Percentiles rank a stretch among this genome's conserved stretches.
These are phyloP conservation scores for Blastocystis sp. DNA, from an alignment of 352 stramenopile genomes.

Conservation along the genomic window DNA sequence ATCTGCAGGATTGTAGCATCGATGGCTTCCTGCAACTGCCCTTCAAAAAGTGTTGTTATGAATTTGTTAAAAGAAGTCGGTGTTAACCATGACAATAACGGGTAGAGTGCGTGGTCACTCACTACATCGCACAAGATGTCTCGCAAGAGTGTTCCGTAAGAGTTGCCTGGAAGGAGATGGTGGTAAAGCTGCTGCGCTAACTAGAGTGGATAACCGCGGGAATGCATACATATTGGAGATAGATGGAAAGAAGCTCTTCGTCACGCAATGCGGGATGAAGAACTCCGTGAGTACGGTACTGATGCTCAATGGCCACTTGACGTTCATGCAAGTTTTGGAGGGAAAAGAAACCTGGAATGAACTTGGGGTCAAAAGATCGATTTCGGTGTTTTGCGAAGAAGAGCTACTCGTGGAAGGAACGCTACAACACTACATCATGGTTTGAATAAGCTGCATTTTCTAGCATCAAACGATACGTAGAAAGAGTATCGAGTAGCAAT, in stretches of 20 bases:
- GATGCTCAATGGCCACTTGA: not conserved
- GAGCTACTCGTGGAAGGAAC: not conserved
- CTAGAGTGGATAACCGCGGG: not conserved
- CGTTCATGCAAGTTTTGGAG: not conserved
- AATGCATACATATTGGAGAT: slow-evolving; percentile 11
- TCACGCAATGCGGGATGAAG: slow-evolving; percentile 12
- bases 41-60: not conserved
- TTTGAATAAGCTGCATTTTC: slow-evolving; percentile 31
- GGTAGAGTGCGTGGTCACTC: not conserved
- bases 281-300: not conserved
- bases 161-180: not conserved
- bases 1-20: not conserved
- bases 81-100: not conserved
- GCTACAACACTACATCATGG: not conserved
- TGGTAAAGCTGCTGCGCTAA: slow-evolving; percentile 5
- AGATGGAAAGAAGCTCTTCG: not conserved
- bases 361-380: slow-evolving; percentile 39
- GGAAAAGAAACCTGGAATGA: slow-evolving; percentile 29
- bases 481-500: not conserved
- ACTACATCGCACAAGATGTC: not conserved
- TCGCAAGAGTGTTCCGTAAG: not conserved
- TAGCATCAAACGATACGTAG: slow-evolving; percentile 19
- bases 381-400: slow-evolving; percentile 23
- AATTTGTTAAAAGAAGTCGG: not conserved
- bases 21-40: not conserved